These are phyloP conservation scores for Larix kaempferi DNA, from an alignment of 75 land plant genomes.

Conservation along the genomic window DNA sequence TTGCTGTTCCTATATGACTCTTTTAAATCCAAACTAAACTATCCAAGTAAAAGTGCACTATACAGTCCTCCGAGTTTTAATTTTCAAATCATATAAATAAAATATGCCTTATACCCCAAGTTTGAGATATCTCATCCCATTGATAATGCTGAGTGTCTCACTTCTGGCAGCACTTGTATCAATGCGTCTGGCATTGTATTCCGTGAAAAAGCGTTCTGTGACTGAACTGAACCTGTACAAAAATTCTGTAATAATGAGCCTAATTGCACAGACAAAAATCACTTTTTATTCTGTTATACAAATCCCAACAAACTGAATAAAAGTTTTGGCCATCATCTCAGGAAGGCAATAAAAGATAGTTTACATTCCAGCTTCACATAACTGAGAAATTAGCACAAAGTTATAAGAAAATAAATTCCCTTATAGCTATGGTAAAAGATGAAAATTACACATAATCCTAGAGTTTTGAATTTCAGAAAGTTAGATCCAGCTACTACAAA, in stretches of 20 bases:
- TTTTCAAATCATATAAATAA: neutral
- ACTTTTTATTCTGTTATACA: neutral
- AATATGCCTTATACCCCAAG: conserved; percentile 65
- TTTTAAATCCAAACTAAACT: neutral
- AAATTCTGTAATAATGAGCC: neutral
- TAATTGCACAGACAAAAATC: neutral
- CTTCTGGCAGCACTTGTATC: conserved; percentile 85
- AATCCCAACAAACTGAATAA: neutral
- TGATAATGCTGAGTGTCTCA: conserved; percentile 96
- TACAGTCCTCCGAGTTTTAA: neutral
- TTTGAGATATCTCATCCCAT: conserved; percentile 99
- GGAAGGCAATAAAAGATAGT: neutral
- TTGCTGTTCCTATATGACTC: neutral
- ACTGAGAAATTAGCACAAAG: neutral
- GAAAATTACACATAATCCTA: neutral
- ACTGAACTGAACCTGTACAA: conserved; percentile 91
- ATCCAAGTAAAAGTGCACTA: neutral
- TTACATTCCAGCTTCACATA: neutral
- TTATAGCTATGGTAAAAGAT: neutral
- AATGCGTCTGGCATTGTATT: conserved; percentile 84
- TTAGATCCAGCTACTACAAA: no score
- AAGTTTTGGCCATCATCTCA: neutral
- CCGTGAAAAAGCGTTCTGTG: conserved; percentile 97
- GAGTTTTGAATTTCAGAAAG: neutral
- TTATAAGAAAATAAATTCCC: neutral